Conservation (phyloP, 495 filamentous ascomycete species). For the Penicillium cinerascens region DNA sequence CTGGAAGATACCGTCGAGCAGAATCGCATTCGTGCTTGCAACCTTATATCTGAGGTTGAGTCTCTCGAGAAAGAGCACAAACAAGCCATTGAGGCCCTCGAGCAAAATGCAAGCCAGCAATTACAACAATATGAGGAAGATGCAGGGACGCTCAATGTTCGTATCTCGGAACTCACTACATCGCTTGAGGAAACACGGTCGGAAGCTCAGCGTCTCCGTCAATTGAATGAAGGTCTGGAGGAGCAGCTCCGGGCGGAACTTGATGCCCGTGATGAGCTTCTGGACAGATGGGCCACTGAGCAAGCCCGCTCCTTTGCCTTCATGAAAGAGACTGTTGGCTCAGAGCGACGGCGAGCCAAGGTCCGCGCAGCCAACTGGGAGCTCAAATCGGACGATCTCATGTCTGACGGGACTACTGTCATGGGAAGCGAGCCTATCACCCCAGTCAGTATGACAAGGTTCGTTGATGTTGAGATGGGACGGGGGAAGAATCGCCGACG, state of each 20-base stretch:
- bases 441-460: conserved; percentile 41
- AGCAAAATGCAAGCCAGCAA: conserved; percentile 30
- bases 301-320: conserved; percentile 35
- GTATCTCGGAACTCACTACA: conserved; percentile 37
- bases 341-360: conserved; percentile 38
- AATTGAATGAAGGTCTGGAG: conserved; percentile 34
- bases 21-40: conserved; percentile 35
- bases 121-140: conserved; percentile 42
- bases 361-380: conserved; percentile 41
- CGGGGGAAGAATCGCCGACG: conserved; percentile 44
- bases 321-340: conserved; percentile 39
- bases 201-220: conserved; percentile 31
- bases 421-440: conserved; percentile 43
- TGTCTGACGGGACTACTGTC: conserved; percentile 48
- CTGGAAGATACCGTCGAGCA: conserved; percentile 36
- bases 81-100: conserved; percentile 19
- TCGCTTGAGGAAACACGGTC: conserved; percentile 29
- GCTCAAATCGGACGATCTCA: conserved; percentile 44
- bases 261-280: conserved; percentile 34
- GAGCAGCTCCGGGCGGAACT: conserved; percentile 33
- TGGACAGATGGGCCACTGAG: conserved; percentile 40
- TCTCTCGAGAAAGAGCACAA: conserved; percentile 31
- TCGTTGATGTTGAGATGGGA: conserved; percentile 45
- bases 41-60: conserved; percentile 32
- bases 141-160: conserved; percentile 37